Evolutionary conservation across 305 asterid species (phyloP).

Genomic region (Solanum aculeatissimum): DNA sequence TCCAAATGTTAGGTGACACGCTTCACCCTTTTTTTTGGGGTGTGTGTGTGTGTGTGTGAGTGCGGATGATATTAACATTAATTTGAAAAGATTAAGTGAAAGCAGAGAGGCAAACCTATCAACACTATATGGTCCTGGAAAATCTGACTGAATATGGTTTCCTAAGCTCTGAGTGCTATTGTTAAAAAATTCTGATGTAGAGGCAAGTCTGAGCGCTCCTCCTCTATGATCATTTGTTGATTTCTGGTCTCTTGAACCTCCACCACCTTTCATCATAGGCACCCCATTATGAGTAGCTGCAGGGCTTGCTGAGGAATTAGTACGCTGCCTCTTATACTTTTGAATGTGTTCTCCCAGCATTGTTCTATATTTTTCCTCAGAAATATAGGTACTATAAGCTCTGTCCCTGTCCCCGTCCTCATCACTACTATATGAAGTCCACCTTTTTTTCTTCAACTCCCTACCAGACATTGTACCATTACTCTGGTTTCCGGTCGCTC

Average conservation of each 20-base stretch:
- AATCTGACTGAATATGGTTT: constrained; percentile 43
- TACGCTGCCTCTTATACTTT: constrained; percentile 71
- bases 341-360: constrained; percentile 96
- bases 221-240: constrained; percentile 48
- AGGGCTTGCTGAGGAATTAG: constrained; percentile 48
- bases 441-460: constrained; percentile 64
- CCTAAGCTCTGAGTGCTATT: constrained; percentile 39
- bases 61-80: no score
- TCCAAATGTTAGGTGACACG: constrained; percentile 6
- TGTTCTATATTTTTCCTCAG: constrained; percentile 81
- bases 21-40: not conserved
- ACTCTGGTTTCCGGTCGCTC: constrained; percentile 31
- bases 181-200: constrained; percentile 49
- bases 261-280: constrained; percentile 28
- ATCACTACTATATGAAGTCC: constrained; percentile 51
- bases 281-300: constrained; percentile 40
- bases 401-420: constrained; percentile 66
- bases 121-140: constrained; percentile 49
- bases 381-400: constrained; percentile 45
- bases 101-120: constrained; percentile 42
- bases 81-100: not conserved
- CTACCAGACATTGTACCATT: constrained; percentile 58
- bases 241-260: constrained; percentile 52
- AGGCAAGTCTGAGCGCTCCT: constrained; percentile 46
- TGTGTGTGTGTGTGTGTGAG: no score